Evolutionary conservation across 768 basidiomycete species (phyloP), one percentile per base, ranked within the genome.

Genomic region (Tephrocybe sp.): DNA sequence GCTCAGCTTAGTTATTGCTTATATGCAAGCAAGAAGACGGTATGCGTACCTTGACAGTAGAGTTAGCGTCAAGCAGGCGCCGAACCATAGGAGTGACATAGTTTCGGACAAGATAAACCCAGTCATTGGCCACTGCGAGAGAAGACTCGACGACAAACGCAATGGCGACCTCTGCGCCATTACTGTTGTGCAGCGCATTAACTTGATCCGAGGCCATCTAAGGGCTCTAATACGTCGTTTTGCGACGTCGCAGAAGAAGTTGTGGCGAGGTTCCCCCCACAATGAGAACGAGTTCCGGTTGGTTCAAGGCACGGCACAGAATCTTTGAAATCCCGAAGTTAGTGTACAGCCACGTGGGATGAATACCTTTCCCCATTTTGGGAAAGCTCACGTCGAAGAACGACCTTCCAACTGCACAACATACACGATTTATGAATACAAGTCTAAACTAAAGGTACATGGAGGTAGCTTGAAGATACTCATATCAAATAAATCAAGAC

Each of bases 131-230:
- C 3, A 89, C 69, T 3, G 73, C 58, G 2, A 80, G 64, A 4
- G 87, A 86, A 1, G 83, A 76, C 45, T 88, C 86, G 52, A 83
- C 71, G 48, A 88, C 77, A 50, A 81, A 75, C 0, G 77, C 80
- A 25, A 88, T 65, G 15, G 83, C 81, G 34, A 75, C 23, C 32
- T 53, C 51, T 6, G 5, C 8, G 23, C 4, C 49, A 39, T 39
- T 39, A 37, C 10, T 30, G 11, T 17, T 24, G 36, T 45, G 42
- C 4, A 32, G 21, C 23, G 37, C 36, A 24, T 26, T n/a, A 15
- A 18, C n/a, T 39, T 44, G 50, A 11, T 51, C 51, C 18, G 51
- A 53, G 23, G 51, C 39, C 51, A 53, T 53, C 17, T 12, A 49
- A 26, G 18, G 4, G 21, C 26, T n/a, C n/a, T 36, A 3, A 12